Evolutionary conservation across 495 filamentous ascomycete species (phyloP).

Genomic region (Penicillium arizonense): DNA sequence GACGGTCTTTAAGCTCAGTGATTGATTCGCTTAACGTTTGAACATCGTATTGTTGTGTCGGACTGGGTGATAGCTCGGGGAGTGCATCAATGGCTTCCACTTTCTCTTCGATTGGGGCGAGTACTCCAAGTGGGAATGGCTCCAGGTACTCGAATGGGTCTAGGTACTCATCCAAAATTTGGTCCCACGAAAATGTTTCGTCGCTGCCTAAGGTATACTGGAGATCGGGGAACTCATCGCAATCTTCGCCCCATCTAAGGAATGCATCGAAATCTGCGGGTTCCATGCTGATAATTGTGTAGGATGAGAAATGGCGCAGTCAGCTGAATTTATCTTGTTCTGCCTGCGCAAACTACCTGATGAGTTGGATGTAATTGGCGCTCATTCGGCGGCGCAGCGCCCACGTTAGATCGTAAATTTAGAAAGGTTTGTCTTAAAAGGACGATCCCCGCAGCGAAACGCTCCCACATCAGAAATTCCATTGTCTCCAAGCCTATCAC

Average conservation of each 20-base stretch:
- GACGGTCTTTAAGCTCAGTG: neutral
- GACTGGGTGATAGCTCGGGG: neutral
- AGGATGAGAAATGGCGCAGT: neutral
- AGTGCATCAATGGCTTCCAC: neutral
- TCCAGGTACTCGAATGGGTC: neutral
- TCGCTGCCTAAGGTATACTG: neutral
- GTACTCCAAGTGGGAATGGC: neutral
- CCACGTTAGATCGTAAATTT: neutral
- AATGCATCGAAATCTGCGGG: neutral
- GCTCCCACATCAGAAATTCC: neutral
- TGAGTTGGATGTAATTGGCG: neutral
- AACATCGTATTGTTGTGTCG: neutral
- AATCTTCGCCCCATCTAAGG: neutral
- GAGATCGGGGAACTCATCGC: neutral
- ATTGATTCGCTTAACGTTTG: neutral
- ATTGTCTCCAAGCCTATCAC: neutral
- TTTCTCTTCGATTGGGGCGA: neutral
- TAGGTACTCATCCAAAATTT: neutral
- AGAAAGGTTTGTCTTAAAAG: neutral
- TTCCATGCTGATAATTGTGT: neutral
- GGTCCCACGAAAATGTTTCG: neutral
- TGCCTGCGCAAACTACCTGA: neutral
- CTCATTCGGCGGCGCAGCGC: neutral
- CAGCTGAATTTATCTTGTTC: neutral
- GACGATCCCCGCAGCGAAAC: neutral